These are phyloP conservation scores for Yarrowia yakushimensis DNA, from an alignment of 805 yeast genomes.

Conservation along the genomic window DNA sequence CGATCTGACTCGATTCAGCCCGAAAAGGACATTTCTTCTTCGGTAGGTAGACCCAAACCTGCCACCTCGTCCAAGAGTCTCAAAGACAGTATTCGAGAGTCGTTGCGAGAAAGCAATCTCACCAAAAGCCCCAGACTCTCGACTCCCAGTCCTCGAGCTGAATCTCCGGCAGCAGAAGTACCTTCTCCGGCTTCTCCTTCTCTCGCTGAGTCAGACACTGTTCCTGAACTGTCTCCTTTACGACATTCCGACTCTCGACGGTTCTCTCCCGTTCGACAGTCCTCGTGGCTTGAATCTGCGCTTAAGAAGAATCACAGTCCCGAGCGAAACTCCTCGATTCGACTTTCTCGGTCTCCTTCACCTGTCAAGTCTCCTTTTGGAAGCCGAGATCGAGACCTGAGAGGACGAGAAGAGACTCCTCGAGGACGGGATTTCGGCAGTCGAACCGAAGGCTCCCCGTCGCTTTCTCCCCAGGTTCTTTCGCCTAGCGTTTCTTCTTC, in stretches of 20 bases:
- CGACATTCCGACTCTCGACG: conserved; percentile 28
- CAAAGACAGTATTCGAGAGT: conserved; percentile 22
- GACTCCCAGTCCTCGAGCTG: neutral
- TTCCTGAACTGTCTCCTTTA: conserved; percentile 5
- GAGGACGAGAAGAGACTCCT: neutral
- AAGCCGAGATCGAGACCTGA: neutral
- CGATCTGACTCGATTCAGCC: conserved; percentile 21
- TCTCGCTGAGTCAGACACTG: neutral
- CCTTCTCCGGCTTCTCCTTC: neutral
- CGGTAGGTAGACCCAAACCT: neutral
- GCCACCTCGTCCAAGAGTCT: conserved; percentile 4
- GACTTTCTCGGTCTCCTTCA: conserved; percentile 26
- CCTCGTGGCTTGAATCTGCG: conserved; percentile 36
- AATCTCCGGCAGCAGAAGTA: neutral
- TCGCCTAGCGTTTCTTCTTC: conserved; percentile 3
- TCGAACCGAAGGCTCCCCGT: neutral
- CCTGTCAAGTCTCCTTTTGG: conserved; percentile 25
- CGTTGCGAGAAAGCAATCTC: conserved; percentile 19
- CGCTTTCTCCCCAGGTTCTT: neutral
- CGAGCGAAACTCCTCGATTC: conserved; percentile 5
- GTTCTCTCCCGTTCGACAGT: conserved; percentile 33
- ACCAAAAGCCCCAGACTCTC: conserved; percentile 3
- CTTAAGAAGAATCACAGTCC: conserved; percentile 29
- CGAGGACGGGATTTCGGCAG: neutral
- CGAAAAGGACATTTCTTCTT: neutral